Percentiles rank a stretch among this genome's conserved stretches.
Conservation (phyloP, 306 rosid species). For the Pyrus bretschneideri region DNA sequence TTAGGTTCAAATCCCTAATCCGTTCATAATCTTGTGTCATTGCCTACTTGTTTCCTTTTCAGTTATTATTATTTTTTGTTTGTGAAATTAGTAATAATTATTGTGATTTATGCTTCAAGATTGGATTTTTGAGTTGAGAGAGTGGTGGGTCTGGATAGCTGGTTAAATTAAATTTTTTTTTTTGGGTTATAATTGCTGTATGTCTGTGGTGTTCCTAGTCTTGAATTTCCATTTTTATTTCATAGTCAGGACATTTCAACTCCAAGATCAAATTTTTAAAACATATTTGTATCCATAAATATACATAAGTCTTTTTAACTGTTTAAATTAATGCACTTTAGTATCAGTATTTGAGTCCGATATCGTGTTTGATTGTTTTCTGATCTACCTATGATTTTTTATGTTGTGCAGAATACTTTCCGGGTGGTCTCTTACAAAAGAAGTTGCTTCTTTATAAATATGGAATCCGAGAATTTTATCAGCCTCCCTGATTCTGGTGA, state of each 20-base stretch:
- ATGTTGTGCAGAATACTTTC: conserved; percentile 17
- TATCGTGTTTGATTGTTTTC: neutral
- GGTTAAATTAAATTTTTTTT: neutral
- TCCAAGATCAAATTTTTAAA: neutral
- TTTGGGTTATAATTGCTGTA: neutral
- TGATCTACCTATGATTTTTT: conserved; percentile 6
- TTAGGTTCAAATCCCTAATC: neutral
- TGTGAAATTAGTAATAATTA: neutral
- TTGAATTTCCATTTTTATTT: neutral
- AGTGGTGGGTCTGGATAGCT: neutral
- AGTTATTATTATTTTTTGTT: neutral
- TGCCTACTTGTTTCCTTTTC: neutral
- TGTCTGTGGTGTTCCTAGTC: neutral
- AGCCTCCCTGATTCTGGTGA: conserved; percentile 23
- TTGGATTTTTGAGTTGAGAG: neutral
- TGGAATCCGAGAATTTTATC: conserved; percentile 42
- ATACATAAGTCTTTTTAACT: neutral
- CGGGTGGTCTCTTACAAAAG: neutral
- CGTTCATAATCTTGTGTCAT: neutral
- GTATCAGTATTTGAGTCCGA: neutral
- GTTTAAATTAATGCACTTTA: neutral
- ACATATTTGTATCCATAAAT: neutral
- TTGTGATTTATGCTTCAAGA: neutral
- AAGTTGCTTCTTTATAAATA: conserved; percentile 15
- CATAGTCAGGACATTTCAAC: neutral